These are phyloP conservation scores for Glycyrrhiza uralensis DNA, from an alignment of 306 rosid genomes.

Conservation along the genomic window DNA sequence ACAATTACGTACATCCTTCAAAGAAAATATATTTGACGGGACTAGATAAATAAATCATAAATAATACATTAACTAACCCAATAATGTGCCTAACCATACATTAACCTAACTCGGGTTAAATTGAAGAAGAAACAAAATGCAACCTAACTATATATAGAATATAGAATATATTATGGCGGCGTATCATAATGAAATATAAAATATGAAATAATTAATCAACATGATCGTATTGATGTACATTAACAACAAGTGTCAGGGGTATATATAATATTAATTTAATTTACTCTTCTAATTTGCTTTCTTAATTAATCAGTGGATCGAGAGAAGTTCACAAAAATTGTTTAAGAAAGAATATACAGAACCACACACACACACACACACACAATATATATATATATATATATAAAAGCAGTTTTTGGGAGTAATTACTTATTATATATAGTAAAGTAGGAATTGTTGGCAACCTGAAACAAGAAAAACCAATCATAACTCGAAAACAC, in stretches of 20 bases:
- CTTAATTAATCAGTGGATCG: not conserved
- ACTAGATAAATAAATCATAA: not conserved
- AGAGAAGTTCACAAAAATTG: not conserved
- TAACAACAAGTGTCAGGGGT: not conserved
- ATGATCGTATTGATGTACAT: slow-evolving; percentile 14
- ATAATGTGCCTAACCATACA: not conserved
- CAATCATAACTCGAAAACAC: slow-evolving; percentile 7
- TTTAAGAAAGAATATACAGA: not conserved
- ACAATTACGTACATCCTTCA: too few relatives aligned
- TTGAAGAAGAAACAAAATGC: slow-evolving; percentile 6
- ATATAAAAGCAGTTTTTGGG: not conserved
- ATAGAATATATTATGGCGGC: not conserved
- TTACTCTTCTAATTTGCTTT: not conserved
- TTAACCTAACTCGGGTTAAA: not conserved
- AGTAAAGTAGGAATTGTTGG: slow-evolving; percentile 32
- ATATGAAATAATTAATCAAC: not conserved
- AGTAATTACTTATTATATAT: not conserved
- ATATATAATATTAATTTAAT: not conserved
- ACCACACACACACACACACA: too few relatives aligned
- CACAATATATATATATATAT: too few relatives aligned
- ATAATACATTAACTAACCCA: not conserved
- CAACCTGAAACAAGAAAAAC: slow-evolving; percentile 32
- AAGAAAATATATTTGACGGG: too few relatives aligned
- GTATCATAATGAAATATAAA: not conserved
- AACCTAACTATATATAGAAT: slow-evolving; percentile 8